Evolutionary conservation across 495 filamentous ascomycete species (phyloP), one percentile per base, ranked within the genome.

Genomic region (Cercophora sp.): DNA sequence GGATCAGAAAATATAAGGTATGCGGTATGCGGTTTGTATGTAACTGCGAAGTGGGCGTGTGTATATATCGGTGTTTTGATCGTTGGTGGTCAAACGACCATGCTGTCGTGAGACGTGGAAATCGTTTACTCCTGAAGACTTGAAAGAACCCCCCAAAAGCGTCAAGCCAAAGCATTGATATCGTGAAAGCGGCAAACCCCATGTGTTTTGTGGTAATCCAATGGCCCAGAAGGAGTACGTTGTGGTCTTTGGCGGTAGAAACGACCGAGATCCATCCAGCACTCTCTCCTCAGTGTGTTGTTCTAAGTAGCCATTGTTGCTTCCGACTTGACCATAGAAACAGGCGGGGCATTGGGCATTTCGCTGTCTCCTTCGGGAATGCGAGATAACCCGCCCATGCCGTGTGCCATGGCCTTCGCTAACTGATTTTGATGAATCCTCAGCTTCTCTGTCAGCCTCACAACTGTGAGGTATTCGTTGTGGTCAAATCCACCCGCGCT

Each of bases 391-490:
- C 86, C 85, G 2, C 86, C 86, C 20, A 86, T 79, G 8, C 70
- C 70, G 15, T 71, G 70, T 5, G 59, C 59, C n/a, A 62, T 59
- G 13, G 87, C 66, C 16, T 77, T 72, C 10, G 75, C 69, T 27
- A 78, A 72, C 56, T 85, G 81, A 36, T 55, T 67, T 40, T 80
- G 78, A 16, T 82, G 81, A 20, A 93, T 67, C 55, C 85, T 84
- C n/a, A 96, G 78, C 63, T 91, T 90, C 67, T 95, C 86, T 66
- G 91, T 91, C 58, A 96, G 70, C 58, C 89, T 91, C 6, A 87
- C 80, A 44, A 98, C 86, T 26, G 84, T 83, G 45, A 90, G 56
- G 66, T 87, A 94, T 55, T 97, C 93, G 64, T 90, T 83, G 25
- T 89, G 85, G 60, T 91, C 86, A 18, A 85, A 79, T 0, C 84